Conservation (phyloP, 2,329 filamentous ascomycete genomes). For the Pyrenophora seminiperda region DNA sequence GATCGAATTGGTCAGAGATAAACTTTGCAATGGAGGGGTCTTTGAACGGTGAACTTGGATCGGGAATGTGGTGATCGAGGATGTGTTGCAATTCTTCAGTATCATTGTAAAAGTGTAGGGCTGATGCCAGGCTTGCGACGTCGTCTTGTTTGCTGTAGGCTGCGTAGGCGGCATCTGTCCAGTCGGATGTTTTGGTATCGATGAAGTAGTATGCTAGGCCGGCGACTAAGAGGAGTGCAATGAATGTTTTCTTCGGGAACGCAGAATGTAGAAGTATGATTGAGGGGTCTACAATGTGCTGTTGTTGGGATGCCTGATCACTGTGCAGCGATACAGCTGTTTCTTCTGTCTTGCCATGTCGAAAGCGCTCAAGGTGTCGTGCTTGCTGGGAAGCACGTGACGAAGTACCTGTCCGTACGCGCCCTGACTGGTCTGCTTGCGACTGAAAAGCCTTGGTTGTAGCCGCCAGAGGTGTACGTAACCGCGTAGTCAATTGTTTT, state of each 20-base stretch:
- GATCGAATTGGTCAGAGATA: constrained; percentile 33
- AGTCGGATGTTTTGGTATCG: constrained; percentile 26
- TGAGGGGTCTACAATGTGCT: neutral
- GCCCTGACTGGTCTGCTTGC: constrained; percentile 14
- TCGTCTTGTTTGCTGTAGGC: constrained; percentile 21
- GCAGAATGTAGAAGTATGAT: constrained; percentile 28
- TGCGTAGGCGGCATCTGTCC: constrained; percentile 28
- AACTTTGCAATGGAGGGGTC: constrained; percentile 27
- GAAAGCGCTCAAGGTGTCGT: neutral
- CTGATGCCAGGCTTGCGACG: constrained; percentile 13
- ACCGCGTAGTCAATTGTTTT: constrained; percentile 4
- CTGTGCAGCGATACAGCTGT: too few relatives aligned
- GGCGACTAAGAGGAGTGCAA: constrained; percentile 30
- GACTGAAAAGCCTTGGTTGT: constrained; percentile 17
- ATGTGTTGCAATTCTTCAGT: constrained; percentile 37
- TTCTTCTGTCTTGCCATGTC: neutral
- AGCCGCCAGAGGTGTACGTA: constrained; percentile 2
- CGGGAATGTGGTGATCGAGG: constrained; percentile 32
- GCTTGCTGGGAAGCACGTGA: constrained; percentile 25
- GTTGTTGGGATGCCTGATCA: neutral
- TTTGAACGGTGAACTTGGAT: constrained; percentile 24
- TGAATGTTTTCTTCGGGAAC: constrained; percentile 42
- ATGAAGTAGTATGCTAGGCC: constrained; percentile 32
- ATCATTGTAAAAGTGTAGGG: constrained; percentile 35
- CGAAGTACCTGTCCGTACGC: constrained; percentile 12